Base-by-base conservation (phyloP, 768 basidiomycete species). In the Amanita thiersii region DNA sequence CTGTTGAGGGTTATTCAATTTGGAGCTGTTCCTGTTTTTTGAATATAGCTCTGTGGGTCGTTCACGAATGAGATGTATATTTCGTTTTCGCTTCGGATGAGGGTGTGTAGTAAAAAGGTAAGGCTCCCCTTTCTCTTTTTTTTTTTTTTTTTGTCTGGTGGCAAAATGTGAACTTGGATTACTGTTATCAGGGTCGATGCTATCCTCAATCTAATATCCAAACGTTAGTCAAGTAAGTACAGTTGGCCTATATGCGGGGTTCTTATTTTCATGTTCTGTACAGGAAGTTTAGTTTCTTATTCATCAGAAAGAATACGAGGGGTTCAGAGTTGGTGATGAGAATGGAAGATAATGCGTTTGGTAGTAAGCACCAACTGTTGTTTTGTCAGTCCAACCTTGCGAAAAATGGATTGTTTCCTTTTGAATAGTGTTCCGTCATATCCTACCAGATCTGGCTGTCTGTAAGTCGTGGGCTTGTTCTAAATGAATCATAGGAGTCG, bases 41-140 rank as follows among this genome's bases (percentile, higher is more conserved):
- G 23, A 20, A 40, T 3, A 12, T 45, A 73, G 69, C 43, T 52
- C 3, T 79, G 81, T 50, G 37, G 44, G 10, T 56, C 57, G 37
- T 11, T 39, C 5, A 72, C 68, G 0, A 56, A 52, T 2, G 45
- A 46, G 4, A 58, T 65, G 52, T 77, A 68, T 48, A 40, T 41
- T 1, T 78, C 77, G 9, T 81, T 74, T 48, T 60, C 71, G 1
- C 50, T 74, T 2, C 59, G 66, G 19, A 44, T 70, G 18, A 63
- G 72, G 26, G 34, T 79, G 6, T 83, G 81, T 46, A 50, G 50
- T 11, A 47, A 50, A 32, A 31, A 56, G 15, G 18, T 14, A 4
- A 44, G n/a, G 36, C 18, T 29, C 14, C 4, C 12, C 19, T 45
- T 23, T 37, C 24, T 24, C 17, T n/a, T 37, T 28, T 2, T 29